Evolutionary conservation across 1,284 basidiomycete species (phyloP).

Genomic region (Apiotrichum montevideense): DNA sequence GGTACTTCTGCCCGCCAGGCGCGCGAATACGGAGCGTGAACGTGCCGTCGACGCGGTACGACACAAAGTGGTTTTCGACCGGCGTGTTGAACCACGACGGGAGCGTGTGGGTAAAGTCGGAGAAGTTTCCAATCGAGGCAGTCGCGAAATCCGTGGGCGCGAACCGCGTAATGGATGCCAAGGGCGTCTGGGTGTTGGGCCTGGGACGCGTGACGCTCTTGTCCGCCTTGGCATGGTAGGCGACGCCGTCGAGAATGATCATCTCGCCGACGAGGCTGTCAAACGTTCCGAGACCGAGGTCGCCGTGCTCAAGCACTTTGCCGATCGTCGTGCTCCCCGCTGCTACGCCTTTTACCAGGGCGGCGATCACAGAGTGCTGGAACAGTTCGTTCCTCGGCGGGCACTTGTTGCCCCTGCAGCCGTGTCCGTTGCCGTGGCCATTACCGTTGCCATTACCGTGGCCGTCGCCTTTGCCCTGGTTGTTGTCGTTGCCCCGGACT

Average conservation of each 20-base stretch:
- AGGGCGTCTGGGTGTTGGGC: background rate
- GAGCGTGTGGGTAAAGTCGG: conserved; percentile 6
- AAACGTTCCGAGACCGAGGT: conserved; percentile 16
- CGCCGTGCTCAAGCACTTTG: conserved; percentile 7
- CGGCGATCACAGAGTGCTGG: conserved; percentile 13
- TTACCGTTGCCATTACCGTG: too few relatives aligned
- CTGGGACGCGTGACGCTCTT: background rate
- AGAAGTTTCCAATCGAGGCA: conserved; percentile 1
- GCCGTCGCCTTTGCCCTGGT: too few relatives aligned
- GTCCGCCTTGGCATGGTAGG: conserved; percentile 2
- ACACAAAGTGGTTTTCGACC: conserved; percentile 6
- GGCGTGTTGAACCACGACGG: background rate
- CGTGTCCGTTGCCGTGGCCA: background rate
- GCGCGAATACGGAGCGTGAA: conserved; percentile 8
- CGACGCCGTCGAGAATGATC: conserved; percentile 11
- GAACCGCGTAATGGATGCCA: conserved; percentile 5
- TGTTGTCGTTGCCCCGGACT: too few relatives aligned
- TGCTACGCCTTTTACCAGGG: conserved; percentile 13
- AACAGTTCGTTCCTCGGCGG: conserved; percentile 5
- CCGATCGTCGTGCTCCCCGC: conserved; percentile 4
- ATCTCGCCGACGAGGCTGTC: conserved; percentile 12
- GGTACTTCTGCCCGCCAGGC: conserved; percentile 1
- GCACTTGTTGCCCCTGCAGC: background rate
- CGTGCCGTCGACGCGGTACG: conserved; percentile 10
- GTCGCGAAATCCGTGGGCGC: background rate